Evolutionary conservation across 2,329 filamentous ascomycete species (phyloP).

Genomic region (Lasiodiplodia sp.): DNA sequence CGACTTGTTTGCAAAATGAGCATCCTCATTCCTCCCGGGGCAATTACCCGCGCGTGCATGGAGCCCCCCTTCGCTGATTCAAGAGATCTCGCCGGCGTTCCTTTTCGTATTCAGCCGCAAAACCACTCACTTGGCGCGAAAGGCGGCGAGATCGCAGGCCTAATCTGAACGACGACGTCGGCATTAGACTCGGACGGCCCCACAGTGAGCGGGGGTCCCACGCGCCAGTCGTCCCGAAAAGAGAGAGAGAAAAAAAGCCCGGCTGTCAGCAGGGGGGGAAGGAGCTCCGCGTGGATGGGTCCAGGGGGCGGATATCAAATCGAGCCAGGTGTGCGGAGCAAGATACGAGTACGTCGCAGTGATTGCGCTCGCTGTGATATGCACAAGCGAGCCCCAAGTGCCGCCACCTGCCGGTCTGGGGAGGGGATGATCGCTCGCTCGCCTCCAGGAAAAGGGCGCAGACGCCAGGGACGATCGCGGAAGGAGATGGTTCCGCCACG

Average conservation of each 20-base stretch:
- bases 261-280: not conserved
- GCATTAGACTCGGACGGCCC: not conserved
- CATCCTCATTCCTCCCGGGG: not conserved
- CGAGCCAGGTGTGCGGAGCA: not conserved
- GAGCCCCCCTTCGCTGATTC: not conserved
- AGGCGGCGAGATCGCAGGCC: not conserved
- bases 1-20: not conserved
- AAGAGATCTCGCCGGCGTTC: not conserved
- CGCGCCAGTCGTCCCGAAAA: not conserved
- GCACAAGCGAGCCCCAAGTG: not conserved
- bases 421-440: not conserved
- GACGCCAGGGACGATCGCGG: not conserved
- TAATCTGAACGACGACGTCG: not conserved
- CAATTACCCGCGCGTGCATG: not conserved
- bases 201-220: no score
- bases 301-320: not conserved
- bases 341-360: no score
- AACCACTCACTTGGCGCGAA: not conserved
- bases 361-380: not conserved
- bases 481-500: not conserved
- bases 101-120: constrained; percentile 5
- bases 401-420: constrained; percentile 1
- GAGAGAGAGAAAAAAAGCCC: not conserved
- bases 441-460: not conserved
- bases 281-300: no score